Evolutionary conservation across 371 early-diverging fungal species (phyloP).

Genomic region (Rhizomucor miehei): DNA sequence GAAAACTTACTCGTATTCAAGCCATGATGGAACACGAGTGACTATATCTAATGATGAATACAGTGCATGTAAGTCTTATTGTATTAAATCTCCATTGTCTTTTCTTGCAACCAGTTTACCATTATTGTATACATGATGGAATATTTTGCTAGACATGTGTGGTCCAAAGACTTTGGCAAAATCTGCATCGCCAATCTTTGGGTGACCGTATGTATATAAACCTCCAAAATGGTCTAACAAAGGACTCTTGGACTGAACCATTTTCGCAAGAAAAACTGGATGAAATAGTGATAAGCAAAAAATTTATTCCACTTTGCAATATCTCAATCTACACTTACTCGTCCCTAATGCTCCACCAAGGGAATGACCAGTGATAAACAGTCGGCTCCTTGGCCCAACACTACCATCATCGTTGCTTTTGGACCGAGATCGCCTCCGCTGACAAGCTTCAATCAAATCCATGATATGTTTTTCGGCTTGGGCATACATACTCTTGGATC

Average conservation of each 20-base stretch:
- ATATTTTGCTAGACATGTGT: constrained; percentile 49
- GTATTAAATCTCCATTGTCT: too few species aligned
- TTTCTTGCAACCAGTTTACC: too few species aligned
- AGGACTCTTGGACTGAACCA: constrained; percentile 55
- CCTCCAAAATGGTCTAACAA: constrained; percentile 54
- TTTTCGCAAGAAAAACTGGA: constrained; percentile 54
- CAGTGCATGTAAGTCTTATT: too few species aligned
- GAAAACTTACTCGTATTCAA: constrained; percentile 16
- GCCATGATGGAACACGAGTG: constrained; percentile 37
- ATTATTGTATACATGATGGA: constrained; percentile 60
- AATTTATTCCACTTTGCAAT: too few species aligned
- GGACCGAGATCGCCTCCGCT: too few species aligned
- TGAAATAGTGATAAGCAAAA: too few species aligned
- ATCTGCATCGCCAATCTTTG: constrained; percentile 55
- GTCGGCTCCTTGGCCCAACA: constrained; percentile 17
- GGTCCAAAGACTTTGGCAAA: constrained; percentile 51
- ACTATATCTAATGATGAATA: constrained; percentile 44
- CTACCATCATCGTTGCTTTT: neutral
- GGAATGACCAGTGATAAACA: constrained; percentile 46
- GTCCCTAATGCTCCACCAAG: constrained; percentile 43
- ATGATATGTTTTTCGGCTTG: constrained; percentile 41
- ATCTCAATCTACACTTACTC: too few species aligned
- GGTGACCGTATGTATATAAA: constrained; percentile 56
- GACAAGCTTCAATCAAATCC: constrained; percentile 10
- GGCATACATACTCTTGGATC: constrained; percentile 34